Evolutionary conservation across 805 yeast species (phyloP), one percentile per base, ranked within the genome.

Genomic region (Wickerhamomyces xylosicus): DNA sequence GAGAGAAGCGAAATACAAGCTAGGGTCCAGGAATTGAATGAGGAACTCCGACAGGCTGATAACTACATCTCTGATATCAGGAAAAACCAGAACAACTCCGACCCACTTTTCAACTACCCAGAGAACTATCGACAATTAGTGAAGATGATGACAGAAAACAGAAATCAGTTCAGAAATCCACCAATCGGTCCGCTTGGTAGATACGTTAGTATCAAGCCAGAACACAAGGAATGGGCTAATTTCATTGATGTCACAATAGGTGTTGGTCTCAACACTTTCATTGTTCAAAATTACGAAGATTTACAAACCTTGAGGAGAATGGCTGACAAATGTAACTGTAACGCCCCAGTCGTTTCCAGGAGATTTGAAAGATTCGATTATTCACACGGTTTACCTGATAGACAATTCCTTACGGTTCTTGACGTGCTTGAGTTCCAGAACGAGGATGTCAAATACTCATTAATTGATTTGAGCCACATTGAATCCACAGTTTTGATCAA

Each of bases 131-230:
- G 15, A 27, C 9, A 21, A 7, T 46, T 41, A 10, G 37, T 43
- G 0, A 10, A 14, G 2, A 47, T 41, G 0, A 39, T 51, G 4
- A 47, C 54, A 2, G 29, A 7, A 5, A 25, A 25, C 5, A 61
- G 62, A 13, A 35, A 47, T 0, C 49, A 57, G 14, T 78, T 72
- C 66, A 67, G 66, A 15, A 49, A 56, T 2, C 52, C 51, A 28
- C 95, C 95, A 0, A 57, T 80, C 15, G 97, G 97, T 0, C 98
- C 98, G 0, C 45, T 90, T 2, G 96, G 95, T 1, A 47, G 66
- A 3, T 61, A 62, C 42, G 64, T 86, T 3, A 64, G 71, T 4
- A 62, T 90, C 13, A 81, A 75, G 49, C 54, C 61, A 2, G 77
- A 69, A 8, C 73, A 59, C 48, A 59, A 66, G 17, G 54, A 62